Conservation (phyloP, 352 stramenopile genomes). For the Phytophthora pisi region DNA sequence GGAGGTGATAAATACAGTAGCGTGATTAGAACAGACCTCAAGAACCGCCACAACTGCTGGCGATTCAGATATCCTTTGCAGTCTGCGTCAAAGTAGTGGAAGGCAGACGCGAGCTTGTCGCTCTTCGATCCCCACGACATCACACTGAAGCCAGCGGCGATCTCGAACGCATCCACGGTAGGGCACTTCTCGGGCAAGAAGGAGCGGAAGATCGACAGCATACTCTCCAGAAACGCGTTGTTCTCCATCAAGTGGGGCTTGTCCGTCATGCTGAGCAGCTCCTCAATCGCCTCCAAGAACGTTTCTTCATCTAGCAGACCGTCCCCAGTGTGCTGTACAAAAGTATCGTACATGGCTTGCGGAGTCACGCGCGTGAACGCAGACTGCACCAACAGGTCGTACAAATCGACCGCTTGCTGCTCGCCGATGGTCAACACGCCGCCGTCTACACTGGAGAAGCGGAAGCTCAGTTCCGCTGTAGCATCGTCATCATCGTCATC, state of each 20-base stretch:
- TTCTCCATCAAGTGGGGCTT: constrained; percentile 75
- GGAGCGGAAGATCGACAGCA: constrained; percentile 76
- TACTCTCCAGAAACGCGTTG: constrained; percentile 75
- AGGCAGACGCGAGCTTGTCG: constrained; percentile 82
- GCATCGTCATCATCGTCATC: constrained; percentile 26
- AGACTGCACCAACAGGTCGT: constrained; percentile 66
- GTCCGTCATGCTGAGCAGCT: constrained; percentile 81
- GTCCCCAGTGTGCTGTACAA: constrained; percentile 85
- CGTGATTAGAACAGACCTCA: constrained; percentile 81
- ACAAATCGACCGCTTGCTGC: constrained; percentile 62
- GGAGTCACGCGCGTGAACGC: constrained; percentile 75
- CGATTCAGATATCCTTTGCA: constrained; percentile 80
- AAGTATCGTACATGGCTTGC: constrained; percentile 86
- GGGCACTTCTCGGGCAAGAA: constrained; percentile 70
- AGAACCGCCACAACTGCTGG: constrained; percentile 83
- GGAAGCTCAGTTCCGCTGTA: constrained; percentile 54
- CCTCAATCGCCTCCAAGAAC: constrained; percentile 80
- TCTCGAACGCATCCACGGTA: constrained; percentile 83
- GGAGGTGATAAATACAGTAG: constrained; percentile 78
- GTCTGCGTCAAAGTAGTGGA: constrained; percentile 88
- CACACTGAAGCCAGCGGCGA: constrained; percentile 81
- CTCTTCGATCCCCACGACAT: constrained; percentile 88
- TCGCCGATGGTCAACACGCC: constrained; percentile 64
- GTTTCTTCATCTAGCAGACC: constrained; percentile 84
- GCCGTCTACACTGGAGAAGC: constrained; percentile 72